Evolutionary conservation across 2,329 filamentous ascomycete genomes (phyloP), one percentile per base, ranked within the genome.

Genomic region (Chalara sp.): DNA sequence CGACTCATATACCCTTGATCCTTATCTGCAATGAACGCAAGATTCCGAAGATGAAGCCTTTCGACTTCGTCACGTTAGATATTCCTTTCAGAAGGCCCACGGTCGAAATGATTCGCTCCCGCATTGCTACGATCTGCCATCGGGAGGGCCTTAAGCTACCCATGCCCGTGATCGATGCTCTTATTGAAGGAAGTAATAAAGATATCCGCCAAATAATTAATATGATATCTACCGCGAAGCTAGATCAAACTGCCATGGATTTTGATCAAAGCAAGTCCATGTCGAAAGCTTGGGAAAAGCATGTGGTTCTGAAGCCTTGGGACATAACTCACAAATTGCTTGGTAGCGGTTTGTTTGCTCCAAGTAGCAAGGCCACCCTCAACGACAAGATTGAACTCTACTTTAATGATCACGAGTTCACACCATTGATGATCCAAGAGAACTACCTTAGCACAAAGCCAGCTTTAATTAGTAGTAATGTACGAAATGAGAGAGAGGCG

Each of bases 301-400:
- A 97, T 65, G 84, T 97, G 37, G 82, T 99, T 11, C 74, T 99
- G 50, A 97, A 97, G 70, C 93, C 93, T 0, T 99, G 93, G 93
- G 93, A 99, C 64, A 99, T 99, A 62, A 91, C 89, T 55, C 81
- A 87, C 65, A 96, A 96, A 72, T 89, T 99, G 65, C 80, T 99
- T 5, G 89, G 81, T 30, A 85, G 89, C 4, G 89, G 89, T 37
- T 81, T 96, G 69, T 99, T 97, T 69, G 79, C 87, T 29, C 79
- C 84, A 5, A 82, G 84, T 46, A 95, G 89, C 70, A 95, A 89
- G 58, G 76, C 88, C 3, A 95, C 89, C 0, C 73, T 99, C 35
- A 97, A 97, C 65, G 92, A 99, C 68, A 99, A 99, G 75, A 93
- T 95, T 56, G 92, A 99, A 70, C 81, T 99, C 1, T 99, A 99